Evolutionary conservation across 108 stramenopile species (phyloP), one percentile per base, ranked within the genome.

Genomic region (Skeletonema costatum): DNA sequence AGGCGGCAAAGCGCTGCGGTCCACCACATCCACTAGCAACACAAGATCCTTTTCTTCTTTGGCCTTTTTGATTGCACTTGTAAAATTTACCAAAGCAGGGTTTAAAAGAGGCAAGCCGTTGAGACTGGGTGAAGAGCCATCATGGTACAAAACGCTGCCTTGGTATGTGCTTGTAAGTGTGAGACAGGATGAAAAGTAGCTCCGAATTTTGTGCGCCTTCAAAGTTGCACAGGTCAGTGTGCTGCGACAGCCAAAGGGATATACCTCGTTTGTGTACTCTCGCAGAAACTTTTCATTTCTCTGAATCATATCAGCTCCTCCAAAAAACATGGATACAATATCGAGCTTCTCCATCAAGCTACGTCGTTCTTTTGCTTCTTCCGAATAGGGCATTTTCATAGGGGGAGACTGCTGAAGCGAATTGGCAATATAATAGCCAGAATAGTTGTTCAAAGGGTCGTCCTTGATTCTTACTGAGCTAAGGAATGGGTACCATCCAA

Each of bases 121-220:
- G 51, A 53, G 51, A 25, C 7, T 21, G 51, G 35, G 35, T 8
- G 2, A 0, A 0, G 63, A 64, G 8, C 63, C 63, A 19, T 38
- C 41, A 5, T 64, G 19, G 21, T 17, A 17, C 7, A 64, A 5
- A 0, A 64, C 44, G 19, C 41, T 19, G 4, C 63, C 63, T 48
- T 64, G 41, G 8, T 46, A 48, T 17, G 35, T 64, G 63, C 35
- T 46, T 38, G 63, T 64, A 17, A 64, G 63, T 14, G 63, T 64
- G n/a, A 64, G 44, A 17, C 63, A 64, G n/a, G 63, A 38, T 36
- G 63, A 64, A 5, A 64, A 64, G 63, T 64, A 64, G 44, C 41
- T 46, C 6, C 4, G 35, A 48, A 64, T 64, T 48, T 33, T 64
- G 17, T 19, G 35, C 5, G 6, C 2, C 35, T 46, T 38, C 5